Evolutionary conservation across 352 stramenopile species (phyloP), one percentile per base, ranked within the genome.

Genomic region (Ochromonadaceae sp.): DNA sequence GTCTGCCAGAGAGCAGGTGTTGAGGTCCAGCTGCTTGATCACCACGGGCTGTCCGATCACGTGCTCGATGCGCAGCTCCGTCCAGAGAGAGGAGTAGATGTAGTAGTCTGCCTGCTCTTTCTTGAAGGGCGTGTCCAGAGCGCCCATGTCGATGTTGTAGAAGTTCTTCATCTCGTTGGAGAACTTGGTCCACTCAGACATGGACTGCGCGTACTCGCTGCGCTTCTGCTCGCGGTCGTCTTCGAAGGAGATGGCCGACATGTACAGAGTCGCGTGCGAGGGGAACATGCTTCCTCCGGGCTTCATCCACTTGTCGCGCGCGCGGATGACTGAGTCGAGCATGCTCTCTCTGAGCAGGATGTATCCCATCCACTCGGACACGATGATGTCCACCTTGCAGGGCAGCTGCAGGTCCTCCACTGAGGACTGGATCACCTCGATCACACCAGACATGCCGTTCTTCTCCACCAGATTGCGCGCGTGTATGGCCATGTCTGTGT

Each of bases 291-390:
- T 81, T 57, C 90, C 92, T 1, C 85, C 92, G 20, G 77, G 76
- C 65, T 90, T 91, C 25, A 97, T 74, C 79, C 92, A 99, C 70
- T 87, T 90, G 67, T 96, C 85, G 17, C 93, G 78, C 0, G 89
- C 93, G 20, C 79, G 72, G 30, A 99, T 87, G 46, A 97, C 90
- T 32, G 84, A 96, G 78, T 99, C 92, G 36, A 99, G 81, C 95
- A 99, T 99, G 59, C 83, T 90, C 74, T 99, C 95, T 68, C 97
- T 84, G 40, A 99, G 81, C 28, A 99, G 84, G 70, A 98, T 97
- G 76, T 98, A 98, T 26, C 95, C 95, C 93, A 99, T 99, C 78
- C 92, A 95, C 77, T 98, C 92, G 1, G 87, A 96, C 22, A 99
- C 86, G 32, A 99, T 96, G 56, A 99, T 89, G 72, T 99, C 95